Conservation (phyloP, 805 yeast species). For the Peterozyma xylosa region DNA sequence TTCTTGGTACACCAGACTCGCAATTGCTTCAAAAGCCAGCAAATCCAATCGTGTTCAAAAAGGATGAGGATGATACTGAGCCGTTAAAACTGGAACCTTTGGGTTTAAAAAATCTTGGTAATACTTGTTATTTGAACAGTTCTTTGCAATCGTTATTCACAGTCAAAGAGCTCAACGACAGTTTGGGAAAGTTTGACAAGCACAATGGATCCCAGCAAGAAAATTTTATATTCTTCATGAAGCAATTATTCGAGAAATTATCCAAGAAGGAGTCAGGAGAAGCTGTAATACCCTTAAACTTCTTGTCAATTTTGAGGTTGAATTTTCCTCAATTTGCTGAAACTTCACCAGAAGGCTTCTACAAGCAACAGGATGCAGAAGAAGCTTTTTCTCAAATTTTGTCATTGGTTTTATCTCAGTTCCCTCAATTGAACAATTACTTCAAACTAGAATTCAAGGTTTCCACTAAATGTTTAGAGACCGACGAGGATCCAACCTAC, state of each 20-base stretch:
- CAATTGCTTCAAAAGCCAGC: conserved; percentile 35
- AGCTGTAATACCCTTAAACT: conserved; percentile 56
- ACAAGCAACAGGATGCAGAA: conserved; percentile 97
- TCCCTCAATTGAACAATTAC: conserved; percentile 45
- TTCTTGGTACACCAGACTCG: conserved; percentile 83
- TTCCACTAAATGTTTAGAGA: conserved; percentile 53
- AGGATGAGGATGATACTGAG: conserved; percentile 45
- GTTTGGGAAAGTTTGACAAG: conserved; percentile 17
- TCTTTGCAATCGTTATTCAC: conserved; percentile 52
- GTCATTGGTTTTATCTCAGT: conserved; percentile 36
- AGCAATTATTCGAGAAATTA: conserved; percentile 38
- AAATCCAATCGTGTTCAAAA: conserved; percentile 57
- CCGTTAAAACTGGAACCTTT: conserved; percentile 42
- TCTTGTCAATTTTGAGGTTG: conserved; percentile 58
- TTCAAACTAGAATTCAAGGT: conserved; percentile 64
- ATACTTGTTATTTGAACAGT: conserved; percentile 72
- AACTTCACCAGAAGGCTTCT: conserved; percentile 57
- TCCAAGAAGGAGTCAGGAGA: conserved; percentile 28
- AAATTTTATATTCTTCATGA: conserved; percentile 25
- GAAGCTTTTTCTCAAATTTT: conserved; percentile 85
- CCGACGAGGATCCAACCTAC: conserved; percentile 35
- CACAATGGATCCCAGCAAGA: conserved; percentile 11
- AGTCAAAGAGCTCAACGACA: conserved; percentile 32
- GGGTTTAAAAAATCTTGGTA: conserved; percentile 65
- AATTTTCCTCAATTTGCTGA: conserved; percentile 88